Percentiles rank a stretch among this genome's conserved stretches.
Evolutionary conservation across 1,284 basidiomycete genomes (phyloP).

Genomic region (Papiliotrema terrestris): DNA sequence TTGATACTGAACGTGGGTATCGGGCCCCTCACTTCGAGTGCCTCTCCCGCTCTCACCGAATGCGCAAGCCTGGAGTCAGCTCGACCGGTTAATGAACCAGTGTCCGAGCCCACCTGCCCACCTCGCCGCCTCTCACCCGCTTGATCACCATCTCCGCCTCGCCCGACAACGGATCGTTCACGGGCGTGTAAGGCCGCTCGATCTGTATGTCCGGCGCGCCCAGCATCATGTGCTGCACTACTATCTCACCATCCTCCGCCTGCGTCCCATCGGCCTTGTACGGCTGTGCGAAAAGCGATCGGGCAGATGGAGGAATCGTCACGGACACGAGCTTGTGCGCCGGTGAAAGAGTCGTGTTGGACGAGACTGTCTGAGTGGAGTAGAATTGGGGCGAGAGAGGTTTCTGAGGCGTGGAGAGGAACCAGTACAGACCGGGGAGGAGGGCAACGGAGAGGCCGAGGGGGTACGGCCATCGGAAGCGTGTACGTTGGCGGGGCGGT

Average conservation of each 20-base stretch:
- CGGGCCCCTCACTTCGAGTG: conserved; percentile 43
- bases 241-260: conserved; percentile 16
- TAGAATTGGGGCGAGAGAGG: conserved; percentile 34
- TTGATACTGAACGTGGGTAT: conserved; percentile 38
- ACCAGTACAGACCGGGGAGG: conserved; percentile 15
- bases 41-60: conserved; percentile 28
- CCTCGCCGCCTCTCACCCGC: conserved; percentile 45
- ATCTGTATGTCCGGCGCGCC: conserved; percentile 46
- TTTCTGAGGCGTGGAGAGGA: conserved; percentile 14
- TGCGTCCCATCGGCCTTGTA: conserved; percentile 10
- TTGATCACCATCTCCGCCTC: conserved; percentile 42
- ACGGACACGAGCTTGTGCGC: conserved; percentile 33
- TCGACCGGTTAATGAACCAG: not conserved
- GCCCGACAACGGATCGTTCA: conserved; percentile 40
- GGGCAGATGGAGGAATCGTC: conserved; percentile 11
- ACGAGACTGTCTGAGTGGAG: conserved; percentile 27
- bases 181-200: conserved; percentile 46
- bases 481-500: not conserved
- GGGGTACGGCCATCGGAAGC: conserved; percentile 5
- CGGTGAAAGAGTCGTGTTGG: conserved; percentile 17
- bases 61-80: conserved; percentile 32
- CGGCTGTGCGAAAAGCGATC: not conserved
- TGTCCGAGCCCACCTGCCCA: conserved; percentile 38
- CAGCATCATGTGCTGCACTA: conserved; percentile 46
- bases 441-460: conserved; percentile 19